These are phyloP conservation scores for Candida germanica DNA, from an alignment of 805 yeast genomes.

Conservation along the genomic window DNA sequence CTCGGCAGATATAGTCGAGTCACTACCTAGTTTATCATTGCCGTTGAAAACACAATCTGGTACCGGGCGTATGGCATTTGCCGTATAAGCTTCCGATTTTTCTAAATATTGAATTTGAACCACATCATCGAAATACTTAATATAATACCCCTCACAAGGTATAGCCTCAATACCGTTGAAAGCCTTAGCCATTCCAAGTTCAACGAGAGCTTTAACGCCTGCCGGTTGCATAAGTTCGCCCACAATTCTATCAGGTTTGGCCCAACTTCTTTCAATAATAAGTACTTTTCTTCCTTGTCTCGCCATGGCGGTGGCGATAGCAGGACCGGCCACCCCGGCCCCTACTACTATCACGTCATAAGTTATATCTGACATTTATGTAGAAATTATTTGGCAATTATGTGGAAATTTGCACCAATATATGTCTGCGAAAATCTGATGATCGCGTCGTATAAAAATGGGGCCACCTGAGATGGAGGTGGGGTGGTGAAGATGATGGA, in stretches of 20 bases:
- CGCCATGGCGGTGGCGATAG: slow-evolving; percentile 85
- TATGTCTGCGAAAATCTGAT: slow-evolving; percentile 6
- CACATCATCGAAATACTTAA: slow-evolving; percentile 58
- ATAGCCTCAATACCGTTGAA: slow-evolving; percentile 75
- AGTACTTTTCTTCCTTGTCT: slow-evolving; percentile 84
- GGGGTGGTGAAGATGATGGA: background rate
- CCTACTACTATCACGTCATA: slow-evolving; percentile 90
- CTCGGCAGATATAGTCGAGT: slow-evolving; percentile 43
- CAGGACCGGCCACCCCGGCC: slow-evolving; percentile 98
- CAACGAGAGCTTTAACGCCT: slow-evolving; percentile 80
- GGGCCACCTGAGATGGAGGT: background rate
- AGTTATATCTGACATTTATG: slow-evolving; percentile 5
- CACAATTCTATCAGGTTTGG: slow-evolving; percentile 91
- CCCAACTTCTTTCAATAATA: slow-evolving; percentile 83
- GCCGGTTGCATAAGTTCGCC: slow-evolving; percentile 98
- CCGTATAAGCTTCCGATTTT: slow-evolving; percentile 44
- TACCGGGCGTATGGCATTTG: slow-evolving; percentile 46
- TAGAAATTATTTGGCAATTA: no score
- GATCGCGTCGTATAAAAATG: slow-evolving; percentile 6
- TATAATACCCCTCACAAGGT: slow-evolving; percentile 75
- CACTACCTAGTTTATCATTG: slow-evolving; percentile 51
- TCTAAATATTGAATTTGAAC: slow-evolving; percentile 70
- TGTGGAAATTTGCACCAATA: no score
- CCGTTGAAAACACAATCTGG: slow-evolving; percentile 55
- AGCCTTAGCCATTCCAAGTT: slow-evolving; percentile 79